These are phyloP conservation scores for Batkoa obscura DNA, from an alignment of 371 early-diverging fungal species.

Conservation along the genomic window DNA sequence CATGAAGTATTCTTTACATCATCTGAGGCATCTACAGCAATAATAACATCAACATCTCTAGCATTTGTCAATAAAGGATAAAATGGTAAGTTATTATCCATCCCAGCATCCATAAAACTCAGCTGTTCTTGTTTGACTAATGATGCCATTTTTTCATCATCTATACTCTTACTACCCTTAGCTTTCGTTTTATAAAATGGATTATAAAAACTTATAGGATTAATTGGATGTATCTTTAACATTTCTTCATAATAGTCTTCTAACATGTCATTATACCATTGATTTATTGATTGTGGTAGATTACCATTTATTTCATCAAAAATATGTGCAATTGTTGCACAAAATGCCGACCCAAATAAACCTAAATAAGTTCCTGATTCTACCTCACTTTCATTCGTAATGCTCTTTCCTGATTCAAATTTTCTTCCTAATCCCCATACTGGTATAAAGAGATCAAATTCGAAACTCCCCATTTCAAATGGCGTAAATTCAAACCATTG, in stretches of 20 bases:
- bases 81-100: conserved; percentile 57
- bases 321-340: conserved; percentile 39
- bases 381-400: conserved; percentile 35
- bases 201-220: conserved; percentile 24
- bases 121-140: conserved; percentile 7
- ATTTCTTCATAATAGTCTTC: neutral
- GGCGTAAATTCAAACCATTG: conserved; percentile 70
- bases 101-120: conserved; percentile 47
- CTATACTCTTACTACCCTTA: neutral
- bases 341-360: conserved; percentile 33
- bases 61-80: conserved; percentile 41
- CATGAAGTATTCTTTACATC: neutral
- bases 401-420: conserved; percentile 32
- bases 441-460: conserved; percentile 48
- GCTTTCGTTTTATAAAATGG: conserved; percentile 14
- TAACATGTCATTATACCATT: neutral
- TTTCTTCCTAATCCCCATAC: conserved; percentile 52
- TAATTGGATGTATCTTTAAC: conserved; percentile 3
- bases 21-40: conserved; percentile 39
- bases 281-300: conserved; percentile 6
- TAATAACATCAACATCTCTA: conserved; percentile 40
- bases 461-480: conserved; percentile 53
- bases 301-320: conserved; percentile 28
- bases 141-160: conserved; percentile 4
- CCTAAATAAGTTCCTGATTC: conserved; percentile 39